Percentiles rank a stretch among this genome's conserved stretches.
phyloP scores from a whole-genome alignment of 805 yeast species.

The Blastobotrys muscicola region DNA sequence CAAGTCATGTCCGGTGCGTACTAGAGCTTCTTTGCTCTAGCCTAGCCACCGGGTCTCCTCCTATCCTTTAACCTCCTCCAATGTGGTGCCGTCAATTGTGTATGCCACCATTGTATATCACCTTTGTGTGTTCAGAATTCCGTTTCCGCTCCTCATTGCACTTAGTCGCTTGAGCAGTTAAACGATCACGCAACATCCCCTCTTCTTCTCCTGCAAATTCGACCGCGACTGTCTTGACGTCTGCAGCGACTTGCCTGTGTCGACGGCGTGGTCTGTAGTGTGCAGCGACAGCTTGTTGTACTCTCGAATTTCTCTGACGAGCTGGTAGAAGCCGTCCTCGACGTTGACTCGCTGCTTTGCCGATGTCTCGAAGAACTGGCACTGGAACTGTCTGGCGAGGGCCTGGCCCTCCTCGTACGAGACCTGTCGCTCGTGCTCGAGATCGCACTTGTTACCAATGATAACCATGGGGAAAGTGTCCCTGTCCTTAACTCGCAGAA shows the following conservation, averaged over 20 bases:
- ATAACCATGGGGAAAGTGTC: slow-evolving; percentile 66
- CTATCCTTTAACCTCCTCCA: no score
- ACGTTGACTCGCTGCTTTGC: slow-evolving; percentile 90
- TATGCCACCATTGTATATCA: no score
- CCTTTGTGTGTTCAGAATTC: no score
- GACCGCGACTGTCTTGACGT: no score
- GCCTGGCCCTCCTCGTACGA: slow-evolving; percentile 76
- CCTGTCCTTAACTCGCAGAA: slow-evolving; percentile 51
- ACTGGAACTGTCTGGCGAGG: slow-evolving; percentile 55
- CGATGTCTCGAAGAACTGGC: slow-evolving; percentile 73
- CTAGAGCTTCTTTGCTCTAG: no score
- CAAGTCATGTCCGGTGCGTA: no score
- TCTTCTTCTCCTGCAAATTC: background rate
- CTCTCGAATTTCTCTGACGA: slow-evolving; percentile 24
- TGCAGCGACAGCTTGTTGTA: slow-evolving; percentile 6
- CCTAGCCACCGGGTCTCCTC: no score
- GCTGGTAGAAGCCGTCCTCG: slow-evolving; percentile 67
- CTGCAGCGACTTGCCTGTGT: no score
- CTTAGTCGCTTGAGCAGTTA: no score
- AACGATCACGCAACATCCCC: slow-evolving; percentile 7
- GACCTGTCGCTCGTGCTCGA: slow-evolving; percentile 69
- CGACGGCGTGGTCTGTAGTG: no score
- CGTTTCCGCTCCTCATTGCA: no score
- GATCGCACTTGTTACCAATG: slow-evolving; percentile 84
- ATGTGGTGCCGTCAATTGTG: no score